phyloP scores from a whole-genome alignment of 2,329 filamentous ascomycete genomes.

The Xylaria sp. region DNA sequence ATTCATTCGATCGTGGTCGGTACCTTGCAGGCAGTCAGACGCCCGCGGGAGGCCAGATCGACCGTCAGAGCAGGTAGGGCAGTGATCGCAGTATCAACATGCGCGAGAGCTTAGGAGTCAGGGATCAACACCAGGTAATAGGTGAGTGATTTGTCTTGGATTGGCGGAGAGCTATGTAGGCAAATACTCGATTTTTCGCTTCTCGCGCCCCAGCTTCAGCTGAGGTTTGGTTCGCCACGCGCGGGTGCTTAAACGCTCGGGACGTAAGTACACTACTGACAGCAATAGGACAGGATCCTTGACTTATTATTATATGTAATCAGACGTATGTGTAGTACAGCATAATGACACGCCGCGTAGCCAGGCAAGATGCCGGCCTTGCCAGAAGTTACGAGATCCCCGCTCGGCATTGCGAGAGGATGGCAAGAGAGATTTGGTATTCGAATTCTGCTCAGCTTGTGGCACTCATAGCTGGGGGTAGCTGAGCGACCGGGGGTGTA shows the following conservation, averaged over 20 bases:
- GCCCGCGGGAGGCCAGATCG: constrained; percentile 28
- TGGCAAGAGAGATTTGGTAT: not conserved
- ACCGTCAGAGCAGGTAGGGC: constrained; percentile 5
- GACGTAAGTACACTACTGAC: constrained; percentile 10
- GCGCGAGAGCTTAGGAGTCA: constrained; percentile 10
- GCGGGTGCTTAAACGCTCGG: constrained; percentile 11
- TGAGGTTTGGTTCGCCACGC: constrained; percentile 35
- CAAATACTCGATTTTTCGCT: constrained; percentile 9
- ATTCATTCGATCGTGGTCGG: constrained; percentile 13
- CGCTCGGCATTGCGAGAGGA: not conserved
- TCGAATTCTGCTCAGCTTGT: constrained; percentile 1
- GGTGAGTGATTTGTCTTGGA: constrained; percentile 24
- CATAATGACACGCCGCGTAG: constrained; percentile 26
- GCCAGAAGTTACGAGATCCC: not conserved
- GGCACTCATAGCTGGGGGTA: not conserved
- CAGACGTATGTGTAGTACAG: not conserved
- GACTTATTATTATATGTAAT: constrained; percentile 27
- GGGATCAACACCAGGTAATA: constrained; percentile 15
- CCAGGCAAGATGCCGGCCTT: not conserved
- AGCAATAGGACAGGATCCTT: constrained; percentile 27
- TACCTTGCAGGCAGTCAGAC: constrained; percentile 30
- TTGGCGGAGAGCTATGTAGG: constrained; percentile 4
- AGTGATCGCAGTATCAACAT: not conserved
- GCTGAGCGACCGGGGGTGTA: constrained; percentile 14
- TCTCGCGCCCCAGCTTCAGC: constrained; percentile 27